Evolutionary conservation across 2,329 filamentous ascomycete genomes (phyloP).

Genomic region (Sclerotinia minor): DNA sequence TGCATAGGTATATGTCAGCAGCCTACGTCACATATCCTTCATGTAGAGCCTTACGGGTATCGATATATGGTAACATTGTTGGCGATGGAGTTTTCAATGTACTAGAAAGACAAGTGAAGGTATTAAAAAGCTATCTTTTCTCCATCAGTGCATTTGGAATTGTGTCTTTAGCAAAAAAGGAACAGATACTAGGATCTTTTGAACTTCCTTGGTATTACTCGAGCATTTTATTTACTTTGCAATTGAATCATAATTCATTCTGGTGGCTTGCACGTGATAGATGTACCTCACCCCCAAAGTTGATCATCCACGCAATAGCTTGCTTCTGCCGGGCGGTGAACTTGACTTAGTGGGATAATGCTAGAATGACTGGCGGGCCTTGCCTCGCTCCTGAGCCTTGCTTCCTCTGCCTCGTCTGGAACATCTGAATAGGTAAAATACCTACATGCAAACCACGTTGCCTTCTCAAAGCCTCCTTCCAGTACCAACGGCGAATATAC

Average conservation of each 20-base stretch:
- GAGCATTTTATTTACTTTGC: not conserved
- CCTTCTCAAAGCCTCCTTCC: not conserved
- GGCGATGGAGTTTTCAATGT: not conserved
- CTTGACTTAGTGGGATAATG: not conserved
- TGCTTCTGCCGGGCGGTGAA: conserved; percentile 16
- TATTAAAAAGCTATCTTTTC: conserved; percentile 27
- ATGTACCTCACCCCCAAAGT: not conserved
- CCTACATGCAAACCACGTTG: not conserved
- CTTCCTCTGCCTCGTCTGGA: conserved; percentile 7
- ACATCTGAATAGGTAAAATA: not conserved
- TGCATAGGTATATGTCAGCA: conserved; percentile 44
- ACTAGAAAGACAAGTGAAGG: not conserved
- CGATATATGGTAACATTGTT: conserved; percentile 64
- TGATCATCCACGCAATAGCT: not conserved
- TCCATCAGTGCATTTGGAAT: conserved; percentile 32
- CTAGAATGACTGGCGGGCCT: not conserved
- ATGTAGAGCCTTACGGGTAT: conserved; percentile 50
- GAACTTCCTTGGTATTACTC: conserved; percentile 14
- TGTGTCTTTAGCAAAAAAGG: not conserved
- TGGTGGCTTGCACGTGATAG: no score
- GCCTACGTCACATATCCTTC: conserved; percentile 25
- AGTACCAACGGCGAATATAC: not conserved
- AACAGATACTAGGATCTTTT: not conserved
- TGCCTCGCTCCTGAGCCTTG: conserved; percentile 16
- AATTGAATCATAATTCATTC: conserved; percentile 5